Base-by-base conservation (phyloP, 495 filamentous ascomycete species). In the Xeromyces bisporus region DNA sequence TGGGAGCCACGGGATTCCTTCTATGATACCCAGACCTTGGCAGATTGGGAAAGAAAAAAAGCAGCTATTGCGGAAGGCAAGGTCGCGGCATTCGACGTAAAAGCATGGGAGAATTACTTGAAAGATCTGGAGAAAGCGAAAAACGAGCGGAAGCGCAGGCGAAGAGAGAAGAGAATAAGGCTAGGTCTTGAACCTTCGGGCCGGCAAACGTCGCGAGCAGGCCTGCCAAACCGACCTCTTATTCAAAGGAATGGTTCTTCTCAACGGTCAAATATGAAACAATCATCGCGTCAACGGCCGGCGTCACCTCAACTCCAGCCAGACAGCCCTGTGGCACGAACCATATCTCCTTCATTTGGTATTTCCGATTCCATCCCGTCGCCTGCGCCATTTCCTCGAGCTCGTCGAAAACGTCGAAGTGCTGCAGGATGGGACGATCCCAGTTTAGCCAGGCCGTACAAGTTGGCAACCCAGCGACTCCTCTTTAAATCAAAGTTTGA, bases 1-100 rank as follows among this genome's bases (percentile, higher is more conserved):
- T 85, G 77, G 78, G 76, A 82, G 37, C 69, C 75, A 0, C 43
- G 43, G n/a, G 46, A 61, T 0, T 50, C 62, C 27, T 66, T 84
- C 23, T 47, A 62, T 13, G 46, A 57, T 9, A 50, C 55, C 0
- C 43, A 50, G n/a, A 56, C 71, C 4, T 44, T 69, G 1, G 15
- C 31, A 0, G 55, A 60, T 2, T 83, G 77, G 76, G 47, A 56
- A 6, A 43, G 55, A n/a, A 64, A 53, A 3, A 70, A 70, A 32
- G 34, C 35, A 6, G 52, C 50, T 2, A 58, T 73, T 11, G 38
- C 31, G 0, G 43, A 39, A 2, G 70, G 71, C 2, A 46, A 47
- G 3, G 31, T 43, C 2, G 9, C 44, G 15, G 35, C 41, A 0
- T 78, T 75, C 36, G 59, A 78, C 38, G 15, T 77, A 3, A 41